These are phyloP conservation scores for Starmera caribaea DNA, from an alignment of 805 yeast genomes.

Conservation along the genomic window DNA sequence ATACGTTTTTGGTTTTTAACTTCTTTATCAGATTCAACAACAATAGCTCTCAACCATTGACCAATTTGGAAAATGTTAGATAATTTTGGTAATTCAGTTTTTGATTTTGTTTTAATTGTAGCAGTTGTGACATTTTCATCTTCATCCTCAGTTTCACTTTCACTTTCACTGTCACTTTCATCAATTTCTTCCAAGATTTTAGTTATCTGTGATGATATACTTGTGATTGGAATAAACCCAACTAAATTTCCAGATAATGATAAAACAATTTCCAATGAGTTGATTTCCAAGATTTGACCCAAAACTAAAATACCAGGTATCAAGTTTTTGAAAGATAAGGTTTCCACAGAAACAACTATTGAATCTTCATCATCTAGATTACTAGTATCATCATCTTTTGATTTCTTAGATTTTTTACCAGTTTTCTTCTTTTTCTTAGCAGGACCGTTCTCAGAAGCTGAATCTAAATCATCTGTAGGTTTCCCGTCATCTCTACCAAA, in stretches of 20 bases:
- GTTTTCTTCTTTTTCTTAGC: conserved; percentile 33
- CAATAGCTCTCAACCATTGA: conserved; percentile 79
- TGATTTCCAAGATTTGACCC: conserved; percentile 63
- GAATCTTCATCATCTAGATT: conserved; percentile 19
- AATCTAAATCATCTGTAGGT: conserved; percentile 8
- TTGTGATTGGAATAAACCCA: conserved; percentile 71
- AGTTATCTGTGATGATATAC: conserved; percentile 57
- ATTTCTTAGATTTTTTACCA: conserved; percentile 19
- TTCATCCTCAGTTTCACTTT: conserved; percentile 24
- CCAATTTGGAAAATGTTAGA: conserved; percentile 52
- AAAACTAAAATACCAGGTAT: conserved; percentile 65
- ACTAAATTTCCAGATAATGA: conserved; percentile 72
- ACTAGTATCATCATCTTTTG: conserved; percentile 13
- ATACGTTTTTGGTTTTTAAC: conserved; percentile 46
- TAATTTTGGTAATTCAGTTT: conserved; percentile 46
- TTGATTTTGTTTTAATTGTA: conserved; percentile 14
- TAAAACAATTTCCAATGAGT: conserved; percentile 53
- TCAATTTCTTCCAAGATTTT: conserved; percentile 46
- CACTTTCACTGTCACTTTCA: conserved; percentile 29
- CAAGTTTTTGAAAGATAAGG: conserved; percentile 50
- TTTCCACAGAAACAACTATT: conserved; percentile 43
- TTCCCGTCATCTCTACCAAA: conserved; percentile 30
- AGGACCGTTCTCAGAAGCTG: conserved; percentile 11
- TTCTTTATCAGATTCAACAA: conserved; percentile 42
- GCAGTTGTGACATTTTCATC: conserved; percentile 14